Evolutionary conservation across 164 flowering plant genomes (phyloP), one percentile per base, ranked within the genome.

Genomic region (Euptelea pleiosperma): DNA sequence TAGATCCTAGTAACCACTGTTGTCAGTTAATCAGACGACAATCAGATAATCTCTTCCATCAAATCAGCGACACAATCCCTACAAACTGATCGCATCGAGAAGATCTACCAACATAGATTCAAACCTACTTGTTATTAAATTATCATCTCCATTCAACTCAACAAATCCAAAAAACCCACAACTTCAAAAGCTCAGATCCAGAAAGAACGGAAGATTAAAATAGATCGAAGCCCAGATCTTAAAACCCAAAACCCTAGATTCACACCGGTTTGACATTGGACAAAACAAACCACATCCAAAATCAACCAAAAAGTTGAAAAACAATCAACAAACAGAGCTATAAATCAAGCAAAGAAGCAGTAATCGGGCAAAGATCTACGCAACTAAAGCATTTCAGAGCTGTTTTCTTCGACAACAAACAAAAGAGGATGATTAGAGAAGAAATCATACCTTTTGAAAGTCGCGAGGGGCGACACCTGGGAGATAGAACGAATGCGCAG

Each of bases 391-490:
- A 34, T 8, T n/a, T 33, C 12, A 30, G 6, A 22, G 52, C 40
- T 8, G 41, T 5, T 28, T 59, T 8, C 3, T 19, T 36, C n/a
- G 6, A 24, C 41, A 31, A 31, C 12, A 18, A 14, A n/a, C n/a
- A 18, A 48, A 16, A 12, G 29, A 37, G n/a, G 55, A 21, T 2
- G 6, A 19, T 7, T 30, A 30, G 42, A 31, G 28, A 43, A 60
- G 65, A 34, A 24, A 21, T 39, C 48, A 46, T 51, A 79, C 83
- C 70, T 35, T 53, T 37, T 51, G 69, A 55, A 79, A 79, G 63
- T 79, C 83, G 36, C 72, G 81, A 66, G 81, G 83, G 22, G 81
- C 79, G 37, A 79, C 83, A 45, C 83, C 83, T 8, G 83, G 83
- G 19, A 79, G 79, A 35, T 79, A 79, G 58, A 79, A 79, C 8